A percentile compares a stretch with the other conserved stretches of the same genome.
Conservation (phyloP, 1,139 yeast genomes). For the Scheffersomyces titani region DNA sequence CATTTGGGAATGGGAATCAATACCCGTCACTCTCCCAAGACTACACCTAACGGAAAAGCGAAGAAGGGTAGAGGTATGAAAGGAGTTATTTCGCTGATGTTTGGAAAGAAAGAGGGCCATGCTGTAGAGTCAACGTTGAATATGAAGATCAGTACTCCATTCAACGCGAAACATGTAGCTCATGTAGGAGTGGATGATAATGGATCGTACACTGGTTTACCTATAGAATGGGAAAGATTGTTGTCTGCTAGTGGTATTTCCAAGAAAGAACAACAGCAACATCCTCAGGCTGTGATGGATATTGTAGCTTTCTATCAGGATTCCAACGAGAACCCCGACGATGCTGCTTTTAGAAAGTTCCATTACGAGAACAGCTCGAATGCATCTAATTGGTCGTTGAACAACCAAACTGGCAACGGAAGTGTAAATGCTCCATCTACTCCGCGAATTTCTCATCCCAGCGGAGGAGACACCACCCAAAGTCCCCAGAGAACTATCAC, state of each 20-base stretch:
- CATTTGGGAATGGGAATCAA: conserved; percentile 26
- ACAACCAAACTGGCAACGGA: neutral
- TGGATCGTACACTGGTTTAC: conserved; percentile 88
- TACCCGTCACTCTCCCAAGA: conserved; percentile 10
- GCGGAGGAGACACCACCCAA: neutral
- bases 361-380: conserved; percentile 31
- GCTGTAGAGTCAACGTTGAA: conserved; percentile 30
- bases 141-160: conserved; percentile 82
- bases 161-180: conserved; percentile 85
- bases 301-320: conserved; percentile 87
- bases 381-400: conserved; percentile 13
- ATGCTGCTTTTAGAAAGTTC: conserved; percentile 77
- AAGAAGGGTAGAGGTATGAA: conserved; percentile 39
- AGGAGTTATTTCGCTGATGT: conserved; percentile 45
- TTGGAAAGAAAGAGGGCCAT: conserved; percentile 25
- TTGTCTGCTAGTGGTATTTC: conserved; percentile 86
- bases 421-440: conserved; percentile 19
- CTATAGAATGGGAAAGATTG: conserved; percentile 87
- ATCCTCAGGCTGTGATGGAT: conserved; percentile 93
- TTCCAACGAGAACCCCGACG: conserved; percentile 59
- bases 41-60: conserved; percentile 22
- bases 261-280: conserved; percentile 79
- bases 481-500: neutral
- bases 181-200: conserved; percentile 92
- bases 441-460: conserved; percentile 20